These are phyloP conservation scores for Candida caryicola DNA, from an alignment of 805 yeast genomes.

Conservation along the genomic window DNA sequence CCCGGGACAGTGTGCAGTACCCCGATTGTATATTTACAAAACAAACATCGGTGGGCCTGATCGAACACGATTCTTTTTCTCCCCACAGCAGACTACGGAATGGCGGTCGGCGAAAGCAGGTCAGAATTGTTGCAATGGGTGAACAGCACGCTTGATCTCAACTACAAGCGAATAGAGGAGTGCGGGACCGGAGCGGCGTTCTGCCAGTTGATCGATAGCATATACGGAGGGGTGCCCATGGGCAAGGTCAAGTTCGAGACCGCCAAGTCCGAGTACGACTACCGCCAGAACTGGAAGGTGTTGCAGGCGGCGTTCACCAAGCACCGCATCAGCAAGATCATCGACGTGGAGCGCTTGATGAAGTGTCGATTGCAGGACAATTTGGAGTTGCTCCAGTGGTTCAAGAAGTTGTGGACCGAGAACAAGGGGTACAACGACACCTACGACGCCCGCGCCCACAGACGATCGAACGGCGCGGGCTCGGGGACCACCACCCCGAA, in stretches of 20 bases:
- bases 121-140: constrained; percentile 84
- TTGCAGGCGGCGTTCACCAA: constrained; percentile 76
- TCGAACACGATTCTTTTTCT: no score
- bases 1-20: background rate
- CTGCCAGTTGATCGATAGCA: constrained; percentile 86
- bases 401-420: constrained; percentile 78
- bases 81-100: no score
- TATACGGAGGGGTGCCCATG: constrained; percentile 82
- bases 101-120: constrained; percentile 65
- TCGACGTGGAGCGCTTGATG: constrained; percentile 78
- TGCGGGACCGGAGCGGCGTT: constrained; percentile 96
- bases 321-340: constrained; percentile 66
- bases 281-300: constrained; percentile 76
- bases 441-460: constrained; percentile 59
- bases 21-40: background rate
- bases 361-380: constrained; percentile 93
- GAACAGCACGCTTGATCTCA: constrained; percentile 62
- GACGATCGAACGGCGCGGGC: constrained; percentile 12
- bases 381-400: constrained; percentile 91
- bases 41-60: background rate
- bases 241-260: constrained; percentile 63
- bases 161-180: constrained; percentile 79
- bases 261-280: constrained; percentile 71
- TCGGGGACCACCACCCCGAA: constrained; percentile 2
- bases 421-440: constrained; percentile 56